phyloP scores from a whole-genome alignment of 164 flowering plant species.

The Tetrastigma voinierianum region DNA sequence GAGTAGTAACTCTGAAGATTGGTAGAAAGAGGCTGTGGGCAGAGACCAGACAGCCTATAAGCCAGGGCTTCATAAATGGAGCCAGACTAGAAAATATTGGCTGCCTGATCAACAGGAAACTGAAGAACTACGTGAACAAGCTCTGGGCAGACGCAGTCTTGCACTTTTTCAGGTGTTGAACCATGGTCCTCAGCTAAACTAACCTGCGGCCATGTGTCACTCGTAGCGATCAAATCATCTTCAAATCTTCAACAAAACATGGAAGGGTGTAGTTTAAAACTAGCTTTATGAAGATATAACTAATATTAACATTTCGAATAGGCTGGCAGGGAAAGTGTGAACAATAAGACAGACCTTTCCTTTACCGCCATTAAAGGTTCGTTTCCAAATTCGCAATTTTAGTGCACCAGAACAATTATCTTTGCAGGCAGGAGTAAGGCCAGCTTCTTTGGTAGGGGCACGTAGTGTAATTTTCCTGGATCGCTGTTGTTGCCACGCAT shows the following conservation, averaged over 20 bases:
- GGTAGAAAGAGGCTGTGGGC: neutral
- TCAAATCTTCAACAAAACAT: conserved; percentile 3
- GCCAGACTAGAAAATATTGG: conserved; percentile 39
- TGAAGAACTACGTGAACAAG: conserved; percentile 51
- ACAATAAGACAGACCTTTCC: conserved; percentile 61
- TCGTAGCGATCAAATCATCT: conserved; percentile 80
- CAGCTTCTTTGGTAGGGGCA: conserved; percentile 88
- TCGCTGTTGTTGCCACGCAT: conserved; percentile 70
- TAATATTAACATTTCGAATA: neutral
- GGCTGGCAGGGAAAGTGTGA: neutral
- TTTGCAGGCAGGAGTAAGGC: conserved; percentile 86
- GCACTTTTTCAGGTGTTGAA: conserved; percentile 80
- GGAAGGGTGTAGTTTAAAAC: no score
- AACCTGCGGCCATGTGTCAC: conserved; percentile 88
- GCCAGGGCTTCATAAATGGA: conserved; percentile 81
- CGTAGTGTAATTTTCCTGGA: conserved; percentile 79
- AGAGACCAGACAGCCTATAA: conserved; percentile 31
- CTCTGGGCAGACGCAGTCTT: conserved; percentile 65
- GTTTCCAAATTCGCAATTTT: conserved; percentile 73
- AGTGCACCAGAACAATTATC: conserved; percentile 80
- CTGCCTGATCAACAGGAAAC: conserved; percentile 68
- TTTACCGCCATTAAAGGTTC: conserved; percentile 67
- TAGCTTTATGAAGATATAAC: no score
- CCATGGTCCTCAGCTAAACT: conserved; percentile 99
- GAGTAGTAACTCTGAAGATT: no score